phyloP scores from a whole-genome alignment of 495 filamentous ascomycete genomes.

The Aspergillus incahuasiensis region DNA sequence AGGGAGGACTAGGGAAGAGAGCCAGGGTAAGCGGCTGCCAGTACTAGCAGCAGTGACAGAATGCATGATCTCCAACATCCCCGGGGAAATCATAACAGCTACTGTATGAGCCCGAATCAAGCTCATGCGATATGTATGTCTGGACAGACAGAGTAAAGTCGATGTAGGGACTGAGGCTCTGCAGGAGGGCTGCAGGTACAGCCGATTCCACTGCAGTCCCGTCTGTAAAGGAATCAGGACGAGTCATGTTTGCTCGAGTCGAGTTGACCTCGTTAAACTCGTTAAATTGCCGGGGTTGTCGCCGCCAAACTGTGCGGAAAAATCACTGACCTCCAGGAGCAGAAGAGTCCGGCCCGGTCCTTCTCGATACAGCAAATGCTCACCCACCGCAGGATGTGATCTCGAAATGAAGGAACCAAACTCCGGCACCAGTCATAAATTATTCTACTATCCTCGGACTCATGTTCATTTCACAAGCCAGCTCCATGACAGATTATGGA shows the following conservation, averaged over 20 bases:
- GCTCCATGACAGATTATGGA: background rate
- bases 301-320: background rate
- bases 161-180: conserved; percentile 13
- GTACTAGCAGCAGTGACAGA: background rate
- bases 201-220: background rate
- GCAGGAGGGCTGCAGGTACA: conserved; percentile 18
- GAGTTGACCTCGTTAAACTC: background rate
- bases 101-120: background rate
- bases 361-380: conserved; percentile 5
- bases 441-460: background rate
- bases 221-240: background rate
- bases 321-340: background rate
- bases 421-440: background rate
- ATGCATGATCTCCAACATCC: background rate
- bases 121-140: background rate
- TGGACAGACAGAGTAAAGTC: background rate
- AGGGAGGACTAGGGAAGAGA: background rate
- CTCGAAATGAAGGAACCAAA: background rate
- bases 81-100: background rate
- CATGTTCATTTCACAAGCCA: background rate
- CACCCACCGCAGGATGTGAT: background rate
- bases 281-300: background rate
- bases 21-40: background rate
- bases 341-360: background rate
- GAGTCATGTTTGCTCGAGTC: background rate